Percentiles rank a stretch among this genome's conserved stretches.
phyloP scores from a whole-genome alignment of 495 filamentous ascomycete species.

The Evansstolkia leycettana region DNA sequence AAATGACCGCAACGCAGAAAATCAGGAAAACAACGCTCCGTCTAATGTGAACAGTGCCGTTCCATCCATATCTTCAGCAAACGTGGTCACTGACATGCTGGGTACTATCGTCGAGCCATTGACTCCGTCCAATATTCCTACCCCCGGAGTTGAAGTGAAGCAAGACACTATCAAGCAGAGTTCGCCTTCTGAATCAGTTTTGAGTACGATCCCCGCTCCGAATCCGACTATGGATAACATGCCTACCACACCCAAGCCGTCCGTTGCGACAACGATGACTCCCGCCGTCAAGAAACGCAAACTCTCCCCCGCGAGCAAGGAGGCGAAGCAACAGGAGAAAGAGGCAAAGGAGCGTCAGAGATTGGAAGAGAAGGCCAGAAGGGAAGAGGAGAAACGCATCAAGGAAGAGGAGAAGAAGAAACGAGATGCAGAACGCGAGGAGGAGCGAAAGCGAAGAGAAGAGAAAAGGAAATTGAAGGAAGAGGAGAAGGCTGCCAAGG shows the following conservation, averaged over 20 bases:
- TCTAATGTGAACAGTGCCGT: too few relatives aligned
- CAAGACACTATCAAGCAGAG: too few relatives aligned
- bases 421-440: constrained; percentile 28
- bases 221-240: neutral
- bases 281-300: constrained; percentile 38
- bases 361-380: constrained; percentile 31
- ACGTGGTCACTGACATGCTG: too few relatives aligned
- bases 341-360: constrained; percentile 38
- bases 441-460: constrained; percentile 18
- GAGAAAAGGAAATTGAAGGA: constrained; percentile 18
- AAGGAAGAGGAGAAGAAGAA: constrained; percentile 35
- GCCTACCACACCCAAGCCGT: neutral
- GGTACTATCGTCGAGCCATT: too few relatives aligned
- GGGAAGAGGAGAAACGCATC: constrained; percentile 31
- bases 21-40: constrained; percentile 15
- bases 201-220: neutral
- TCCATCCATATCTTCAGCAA: too few relatives aligned
- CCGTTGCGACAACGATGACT: neutral
- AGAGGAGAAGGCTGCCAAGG: constrained; percentile 41
- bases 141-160: too few relatives aligned
- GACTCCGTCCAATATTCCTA: too few relatives aligned
- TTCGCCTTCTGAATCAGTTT: too few relatives aligned
- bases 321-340: constrained; percentile 40
- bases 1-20: neutral
- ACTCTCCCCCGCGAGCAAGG: constrained; percentile 39